Evolutionary conservation across 176 grass and related monocot genomes (phyloP), one percentile per base, ranked within the genome.

Genomic region (Phragmites australis): DNA sequence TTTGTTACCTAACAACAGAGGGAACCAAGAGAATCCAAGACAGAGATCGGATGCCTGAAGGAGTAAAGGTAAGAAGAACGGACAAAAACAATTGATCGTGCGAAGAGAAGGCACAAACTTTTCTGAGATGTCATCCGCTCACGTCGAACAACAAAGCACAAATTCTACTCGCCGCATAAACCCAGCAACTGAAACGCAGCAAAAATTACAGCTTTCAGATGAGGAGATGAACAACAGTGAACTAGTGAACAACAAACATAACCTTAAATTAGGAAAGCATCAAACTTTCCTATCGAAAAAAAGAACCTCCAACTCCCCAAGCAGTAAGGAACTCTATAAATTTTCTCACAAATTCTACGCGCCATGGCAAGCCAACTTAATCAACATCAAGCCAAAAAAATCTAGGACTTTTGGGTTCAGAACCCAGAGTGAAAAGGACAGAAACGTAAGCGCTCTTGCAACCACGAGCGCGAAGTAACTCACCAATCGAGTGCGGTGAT

Each of bases 401-500:
- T 71, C 27, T 73, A 53, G 23, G 21, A 82, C 6, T 17, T 67
- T 21, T 15, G 15, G 31, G 70, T 57, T 43, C 50, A 65, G 62
- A 67, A 42, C n/a, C 42, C 30, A 54, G 6, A 65, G 27, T 65
- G 61, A 12, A 46, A 56, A n/a, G 19, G 18, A 69, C 44, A 66
- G 50, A 65, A 59, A 30, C 6, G 80, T 26, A 68, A 10, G 11
- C 18, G 1, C 16, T 73, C 40, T 55, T 43, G 12, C 14, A 3
- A 19, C 8, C 18, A 55, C 9, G n/a, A 58, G 58, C 22, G n/a
- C 2, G 14, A 65, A 23, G 72, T 19, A 47, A 70, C 70, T 65
- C 66, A 97, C 94, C 91, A 97, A 89, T 97, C 91, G 49, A 97
- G 9, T 4, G 91, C 94, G 9, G 91, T 93, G 70, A 97, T 90